Conservation (phyloP, 345 rosid genomes). For the Isatis tinctoria region DNA sequence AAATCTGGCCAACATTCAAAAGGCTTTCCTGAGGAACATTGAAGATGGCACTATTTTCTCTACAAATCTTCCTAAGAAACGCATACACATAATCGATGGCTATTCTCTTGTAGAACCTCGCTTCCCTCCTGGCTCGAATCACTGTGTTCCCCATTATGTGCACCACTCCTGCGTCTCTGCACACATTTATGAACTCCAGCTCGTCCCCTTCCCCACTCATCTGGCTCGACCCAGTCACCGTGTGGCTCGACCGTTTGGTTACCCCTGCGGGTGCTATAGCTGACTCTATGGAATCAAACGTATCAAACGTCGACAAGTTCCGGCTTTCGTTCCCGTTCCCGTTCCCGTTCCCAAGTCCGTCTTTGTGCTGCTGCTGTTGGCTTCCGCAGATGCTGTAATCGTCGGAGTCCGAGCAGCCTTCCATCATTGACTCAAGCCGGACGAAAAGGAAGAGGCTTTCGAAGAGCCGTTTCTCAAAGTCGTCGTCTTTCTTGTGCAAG, state of each 20-base stretch:
- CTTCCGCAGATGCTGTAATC: slow-evolving; percentile 58
- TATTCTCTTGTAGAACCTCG: slow-evolving; percentile 53
- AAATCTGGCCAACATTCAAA: slow-evolving; percentile 71
- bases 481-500: slow-evolving; percentile 72
- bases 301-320: slow-evolving; percentile 20
- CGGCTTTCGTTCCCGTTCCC: not conserved
- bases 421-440: slow-evolving; percentile 75
- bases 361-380: slow-evolving; percentile 29
- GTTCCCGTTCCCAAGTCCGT: slow-evolving; percentile 1
- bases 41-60: slow-evolving; percentile 62
- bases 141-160: slow-evolving; percentile 71
- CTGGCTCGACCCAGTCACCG: slow-evolving; percentile 39
- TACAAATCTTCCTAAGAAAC: slow-evolving; percentile 71
- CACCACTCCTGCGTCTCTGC: slow-evolving; percentile 70
- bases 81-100: slow-evolving; percentile 70
- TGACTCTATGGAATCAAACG: slow-evolving; percentile 23
- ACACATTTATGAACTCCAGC: slow-evolving; percentile 48
- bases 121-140: slow-evolving; percentile 52
- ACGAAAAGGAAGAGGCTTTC: slow-evolving; percentile 54
- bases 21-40: slow-evolving; percentile 75
- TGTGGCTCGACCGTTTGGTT: slow-evolving; percentile 17
- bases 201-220: slow-evolving; percentile 52
- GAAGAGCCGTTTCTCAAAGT: slow-evolving; percentile 65
- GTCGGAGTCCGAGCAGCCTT: slow-evolving; percentile 70
- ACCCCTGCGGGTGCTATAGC: not conserved